Evolutionary conservation across 2,329 filamentous ascomycete genomes (phyloP), one percentile per base, ranked within the genome.

Genomic region (Calonectria fujianensis): DNA sequence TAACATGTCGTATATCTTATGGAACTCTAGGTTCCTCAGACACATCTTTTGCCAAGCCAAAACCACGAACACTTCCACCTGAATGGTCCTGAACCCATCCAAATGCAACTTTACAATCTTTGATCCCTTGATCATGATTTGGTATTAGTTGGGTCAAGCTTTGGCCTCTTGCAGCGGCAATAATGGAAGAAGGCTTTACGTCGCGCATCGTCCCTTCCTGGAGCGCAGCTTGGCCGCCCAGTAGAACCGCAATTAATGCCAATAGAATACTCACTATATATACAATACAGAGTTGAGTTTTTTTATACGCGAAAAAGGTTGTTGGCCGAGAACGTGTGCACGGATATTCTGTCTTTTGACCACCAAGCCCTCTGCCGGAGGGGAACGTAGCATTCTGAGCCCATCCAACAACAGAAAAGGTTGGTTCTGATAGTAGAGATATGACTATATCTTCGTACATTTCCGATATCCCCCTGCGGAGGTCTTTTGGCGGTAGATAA

Each of bases 171-270:
- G 65, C 32, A 20, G 65, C 65, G 6, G 29, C n/a, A 35, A 68
- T 52, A 27, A 68, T 68, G 18, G 65, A 68, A 4, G 65, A 68
- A 41, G 65, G 65, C n/a, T 68, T 68, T n/a, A 57, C 24, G 13
- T 68, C 65, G 1, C 50, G 48, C 65, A 68, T 68, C 2, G 6
- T 31, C 7, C 65, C 65, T 68, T 54, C 65, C 14, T 54, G 48
- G 11, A 39, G 48, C 4, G 65, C 65, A 18, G 39, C 39, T 7
- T 41, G 39, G 39, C 4, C 3, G 13, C 65, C 65, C 31, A 68
- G 24, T 2, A 68, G 14, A 14, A 68, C 65, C 24, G 31, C 65
- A 20, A 68, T 32, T 9, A 57, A 24, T 14, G 50, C 65, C 10
- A 68, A 20, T 3, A 35, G 8, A 37, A 68, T 54, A 35, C 65